These are phyloP conservation scores for Trichophyton benhamiae DNA, from an alignment of 2,329 filamentous ascomycete genomes.

Conservation along the genomic window DNA sequence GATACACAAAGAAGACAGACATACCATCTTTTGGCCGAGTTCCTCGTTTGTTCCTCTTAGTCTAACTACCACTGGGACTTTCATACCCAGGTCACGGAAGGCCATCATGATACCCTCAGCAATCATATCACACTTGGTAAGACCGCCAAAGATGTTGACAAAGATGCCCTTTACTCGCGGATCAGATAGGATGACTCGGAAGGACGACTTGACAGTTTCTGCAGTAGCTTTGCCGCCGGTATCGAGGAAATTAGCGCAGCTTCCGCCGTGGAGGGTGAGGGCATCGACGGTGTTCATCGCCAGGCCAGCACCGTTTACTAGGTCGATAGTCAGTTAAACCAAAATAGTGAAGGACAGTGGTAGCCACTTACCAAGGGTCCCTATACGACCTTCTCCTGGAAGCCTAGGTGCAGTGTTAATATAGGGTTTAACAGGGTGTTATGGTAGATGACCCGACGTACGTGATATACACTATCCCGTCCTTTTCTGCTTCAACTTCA, in stretches of 20 bases:
- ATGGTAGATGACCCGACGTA: constrained; percentile 20
- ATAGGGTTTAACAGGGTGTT: neutral
- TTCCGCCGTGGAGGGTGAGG: constrained; percentile 53
- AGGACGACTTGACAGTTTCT: constrained; percentile 65
- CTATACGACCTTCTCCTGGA: constrained; percentile 48
- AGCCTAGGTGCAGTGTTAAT: constrained; percentile 7
- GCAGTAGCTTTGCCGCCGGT: constrained; percentile 79
- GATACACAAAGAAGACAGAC: constrained; percentile 13
- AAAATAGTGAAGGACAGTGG: neutral
- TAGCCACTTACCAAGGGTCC: constrained; percentile 46
- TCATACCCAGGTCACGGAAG: constrained; percentile 54
- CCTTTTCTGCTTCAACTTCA: constrained; percentile 51
- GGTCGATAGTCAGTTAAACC: neutral
- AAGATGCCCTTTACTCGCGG: constrained; percentile 58
- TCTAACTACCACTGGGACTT: constrained; percentile 64
- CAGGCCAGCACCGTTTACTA: constrained; percentile 74
- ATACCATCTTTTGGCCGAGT: constrained; percentile 52
- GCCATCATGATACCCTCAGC: constrained; percentile 61
- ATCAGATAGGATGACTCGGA: constrained; percentile 61
- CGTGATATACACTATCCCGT: constrained; percentile 70
- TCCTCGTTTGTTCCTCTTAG: constrained; percentile 64
- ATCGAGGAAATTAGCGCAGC: constrained; percentile 73
- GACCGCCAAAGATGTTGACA: constrained; percentile 58
- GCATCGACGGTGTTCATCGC: constrained; percentile 88
- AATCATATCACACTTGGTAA: constrained; percentile 72